Evolutionary conservation across 2,329 filamentous ascomycete species (phyloP), one percentile per base, ranked within the genome.

Genomic region (Dactylellina sp.): DNA sequence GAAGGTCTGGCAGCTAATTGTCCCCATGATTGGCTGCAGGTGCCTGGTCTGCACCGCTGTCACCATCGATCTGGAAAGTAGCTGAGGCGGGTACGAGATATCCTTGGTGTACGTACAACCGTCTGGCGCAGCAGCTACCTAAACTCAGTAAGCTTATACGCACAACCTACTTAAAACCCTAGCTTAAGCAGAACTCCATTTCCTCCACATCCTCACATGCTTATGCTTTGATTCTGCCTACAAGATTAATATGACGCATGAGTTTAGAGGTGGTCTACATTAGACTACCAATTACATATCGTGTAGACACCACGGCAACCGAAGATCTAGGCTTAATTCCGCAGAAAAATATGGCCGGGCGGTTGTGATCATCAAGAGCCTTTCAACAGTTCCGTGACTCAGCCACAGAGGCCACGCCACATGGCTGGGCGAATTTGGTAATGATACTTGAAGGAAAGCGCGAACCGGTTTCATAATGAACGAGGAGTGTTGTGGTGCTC

Each of bases 121-220:
- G 18, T 47, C 39, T 49, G 64, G 56, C 64, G 64, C 64, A 70
- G 64, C 64, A 61, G 20, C 37, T 60, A 53, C 62, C 7, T 60
- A 35, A 59, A 35, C 24, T n/a, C 46, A 18, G 50, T 68, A 52
- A 68, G 53, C 53, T 68, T 46, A 68, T 55, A 18, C 32, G 32
- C 32, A 40, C 12, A 55, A 28, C 22, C 46, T 50, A 32, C 22
- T 5, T 50, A 28, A 25, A 50, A 11, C 44, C 44, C 18, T 6
- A 6, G 12, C 44, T 11, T 47, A 5, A 16, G n/a, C n/a, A n/a
- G n/a, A n/a, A n/a, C n/a, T n/a, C n/a, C n/a, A n/a, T n/a, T 32
- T 32, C 5, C 28, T 40, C 11, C 14, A 35, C 37, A 40, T 7
- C 9, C 12, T 40, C 37, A 40, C 37, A 40, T 40, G 37, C 37